Conservation (phyloP, 768 basidiomycete genomes). For the Nidularia sp. region DNA sequence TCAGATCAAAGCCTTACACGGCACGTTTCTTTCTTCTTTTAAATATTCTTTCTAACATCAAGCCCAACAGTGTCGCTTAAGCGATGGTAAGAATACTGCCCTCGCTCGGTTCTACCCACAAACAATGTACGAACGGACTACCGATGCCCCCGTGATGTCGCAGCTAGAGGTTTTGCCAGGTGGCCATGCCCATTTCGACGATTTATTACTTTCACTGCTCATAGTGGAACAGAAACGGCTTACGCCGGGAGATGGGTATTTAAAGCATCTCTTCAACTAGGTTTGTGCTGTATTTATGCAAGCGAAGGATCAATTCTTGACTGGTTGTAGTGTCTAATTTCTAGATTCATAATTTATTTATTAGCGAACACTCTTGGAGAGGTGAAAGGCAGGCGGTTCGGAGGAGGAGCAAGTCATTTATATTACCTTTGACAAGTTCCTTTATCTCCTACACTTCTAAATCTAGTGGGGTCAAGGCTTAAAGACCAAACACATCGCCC, state of each 20-base stretch:
- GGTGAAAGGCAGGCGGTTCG: no score
- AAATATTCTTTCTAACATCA: not conserved
- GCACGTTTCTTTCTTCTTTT: not conserved
- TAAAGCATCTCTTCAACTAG: not conserved
- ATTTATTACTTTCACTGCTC: slow-evolving; percentile 26
- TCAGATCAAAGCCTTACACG: not conserved
- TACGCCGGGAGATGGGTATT: slow-evolving; percentile 6
- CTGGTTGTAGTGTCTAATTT: no score
- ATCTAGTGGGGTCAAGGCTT: no score
- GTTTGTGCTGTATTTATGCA: not conserved
- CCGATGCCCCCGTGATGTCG: slow-evolving; percentile 1
- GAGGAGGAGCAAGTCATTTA: no score
- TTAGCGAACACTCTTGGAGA: no score
- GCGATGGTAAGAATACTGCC: not conserved
- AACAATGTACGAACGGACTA: not conserved
- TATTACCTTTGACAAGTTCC: no score
- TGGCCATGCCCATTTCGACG: slow-evolving; percentile 22
- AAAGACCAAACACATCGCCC: no score
- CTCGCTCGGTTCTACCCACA: not conserved
- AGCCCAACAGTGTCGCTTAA: not conserved
- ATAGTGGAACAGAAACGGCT: slow-evolving; percentile 27
- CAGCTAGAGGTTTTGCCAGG: slow-evolving; percentile 17
- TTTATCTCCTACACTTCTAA: no score
- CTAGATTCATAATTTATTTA: no score
- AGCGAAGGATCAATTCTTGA: no score